A percentile compares a stretch with the other conserved stretches of the same genome.
These are phyloP conservation scores for Hypoxylon fuscum DNA, from an alignment of 495 filamentous ascomycete species.

Conservation along the genomic window DNA sequence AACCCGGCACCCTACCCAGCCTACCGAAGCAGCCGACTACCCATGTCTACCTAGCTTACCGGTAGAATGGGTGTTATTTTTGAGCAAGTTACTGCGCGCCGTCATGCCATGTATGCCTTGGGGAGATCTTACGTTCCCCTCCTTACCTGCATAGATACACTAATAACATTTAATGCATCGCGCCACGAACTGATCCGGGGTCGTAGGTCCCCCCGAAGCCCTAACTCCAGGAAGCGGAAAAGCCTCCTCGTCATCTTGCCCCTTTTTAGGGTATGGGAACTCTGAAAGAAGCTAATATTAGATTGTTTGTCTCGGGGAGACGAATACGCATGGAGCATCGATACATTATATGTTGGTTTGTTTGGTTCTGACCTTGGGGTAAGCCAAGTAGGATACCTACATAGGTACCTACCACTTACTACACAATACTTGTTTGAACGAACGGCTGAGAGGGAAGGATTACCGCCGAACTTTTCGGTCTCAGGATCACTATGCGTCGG, in stretches of 20 bases:
- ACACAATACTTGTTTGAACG: neutral
- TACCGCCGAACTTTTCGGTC: neutral
- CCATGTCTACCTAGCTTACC: conserved; percentile 1
- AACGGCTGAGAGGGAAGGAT: conserved; percentile 8
- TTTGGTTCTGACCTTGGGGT: neutral
- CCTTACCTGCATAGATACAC: too few relatives aligned
- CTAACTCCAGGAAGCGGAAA: neutral
- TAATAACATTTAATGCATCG: too few relatives aligned
- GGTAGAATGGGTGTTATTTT: neutral
- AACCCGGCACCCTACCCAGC: neutral
- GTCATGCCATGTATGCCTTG: neutral
- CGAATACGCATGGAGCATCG: too few relatives aligned
- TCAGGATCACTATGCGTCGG: conserved; percentile 8
- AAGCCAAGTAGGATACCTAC: too few relatives aligned
- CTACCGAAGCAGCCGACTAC: neutral
- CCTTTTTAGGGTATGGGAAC: neutral
- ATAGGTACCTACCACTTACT: too few relatives aligned
- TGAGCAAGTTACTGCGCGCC: neutral
- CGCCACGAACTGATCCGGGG: conserved; percentile 1
- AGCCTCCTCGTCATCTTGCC: neutral
- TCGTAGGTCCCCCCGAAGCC: neutral
- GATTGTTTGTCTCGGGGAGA: neutral
- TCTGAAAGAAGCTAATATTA: neutral
- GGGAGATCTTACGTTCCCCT: neutral
- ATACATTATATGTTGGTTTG: too few relatives aligned